phyloP scores from a whole-genome alignment of 768 basidiomycete genomes.

The Kwoniella mangroviensis region DNA sequence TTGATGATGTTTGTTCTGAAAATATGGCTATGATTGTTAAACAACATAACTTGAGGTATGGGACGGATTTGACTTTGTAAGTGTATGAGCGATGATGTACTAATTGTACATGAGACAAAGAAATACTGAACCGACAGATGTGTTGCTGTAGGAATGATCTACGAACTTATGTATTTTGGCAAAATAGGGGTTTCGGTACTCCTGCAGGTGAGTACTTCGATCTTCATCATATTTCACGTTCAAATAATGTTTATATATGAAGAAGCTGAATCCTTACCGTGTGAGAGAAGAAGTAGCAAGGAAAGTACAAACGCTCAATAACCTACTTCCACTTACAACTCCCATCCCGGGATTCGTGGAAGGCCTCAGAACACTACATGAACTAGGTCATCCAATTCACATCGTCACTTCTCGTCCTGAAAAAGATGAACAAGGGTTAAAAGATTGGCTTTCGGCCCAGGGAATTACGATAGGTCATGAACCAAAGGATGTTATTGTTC shows the following conservation, averaged over 20 bases:
- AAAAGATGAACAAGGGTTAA: conserved; percentile 20
- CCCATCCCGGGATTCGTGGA: conserved; percentile 36
- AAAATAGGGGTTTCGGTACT: conserved; percentile 44
- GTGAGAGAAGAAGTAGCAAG: conserved; percentile 28
- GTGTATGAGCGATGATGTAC: conserved; percentile 11
- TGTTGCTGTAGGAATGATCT: conserved; percentile 29
- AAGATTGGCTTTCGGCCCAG: conserved; percentile 40
- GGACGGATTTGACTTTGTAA: conserved; percentile 36
- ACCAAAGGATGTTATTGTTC: conserved; percentile 30
- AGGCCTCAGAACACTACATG: conserved; percentile 31
- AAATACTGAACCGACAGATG: neutral
- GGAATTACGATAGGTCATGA: conserved; percentile 38
- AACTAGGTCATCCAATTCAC: conserved; percentile 48
- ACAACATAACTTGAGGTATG: conserved; percentile 32
- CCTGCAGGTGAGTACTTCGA: conserved; percentile 35
- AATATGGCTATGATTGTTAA: conserved; percentile 26
- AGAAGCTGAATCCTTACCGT: no score
- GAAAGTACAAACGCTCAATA: conserved; percentile 29
- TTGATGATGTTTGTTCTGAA: conserved; percentile 44
- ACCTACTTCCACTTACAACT: conserved; percentile 27
- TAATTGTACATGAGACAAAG: neutral
- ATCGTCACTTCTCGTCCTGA: conserved; percentile 46
- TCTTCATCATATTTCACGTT: neutral
- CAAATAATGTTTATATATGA: no score
- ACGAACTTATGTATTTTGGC: conserved; percentile 36